phyloP scores from a whole-genome alignment of 805 yeast genomes.

The Cyberlindnera petersonii region DNA sequence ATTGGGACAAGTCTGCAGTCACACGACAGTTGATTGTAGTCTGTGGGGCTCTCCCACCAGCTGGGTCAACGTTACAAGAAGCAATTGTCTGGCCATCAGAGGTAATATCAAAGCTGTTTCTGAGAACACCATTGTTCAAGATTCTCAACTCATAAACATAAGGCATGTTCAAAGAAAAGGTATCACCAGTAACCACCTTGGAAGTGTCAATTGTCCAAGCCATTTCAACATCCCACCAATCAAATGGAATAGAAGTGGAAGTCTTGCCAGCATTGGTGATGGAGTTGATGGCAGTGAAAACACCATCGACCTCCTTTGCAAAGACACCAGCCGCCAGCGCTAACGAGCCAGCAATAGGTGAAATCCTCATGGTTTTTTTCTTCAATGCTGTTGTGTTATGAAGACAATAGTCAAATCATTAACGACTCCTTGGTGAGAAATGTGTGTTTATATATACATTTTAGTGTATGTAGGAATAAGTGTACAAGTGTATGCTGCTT shows the following conservation, averaged over 20 bases:
- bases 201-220: slow-evolving; percentile 10
- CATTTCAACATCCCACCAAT: slow-evolving; percentile 10
- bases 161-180: slow-evolving; percentile 16
- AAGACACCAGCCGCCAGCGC: neutral
- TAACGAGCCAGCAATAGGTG: neutral
- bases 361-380: neutral
- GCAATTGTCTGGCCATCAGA: slow-evolving; percentile 11
- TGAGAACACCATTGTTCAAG: slow-evolving; percentile 1
- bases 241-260: slow-evolving; percentile 4
- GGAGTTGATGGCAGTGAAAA: slow-evolving; percentile 12
- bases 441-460: no score
- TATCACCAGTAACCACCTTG: slow-evolving; percentile 14
- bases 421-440: no score
- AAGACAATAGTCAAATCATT: no score
- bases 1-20: slow-evolving; percentile 8
- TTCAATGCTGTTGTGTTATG: no score
- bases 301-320: slow-evolving; percentile 9
- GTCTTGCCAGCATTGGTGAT: slow-evolving; percentile 4
- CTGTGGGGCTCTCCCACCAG: slow-evolving; percentile 7
- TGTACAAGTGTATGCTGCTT: no score
- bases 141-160: slow-evolving; percentile 15
- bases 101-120: slow-evolving; percentile 9
- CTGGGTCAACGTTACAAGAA: slow-evolving; percentile 13
- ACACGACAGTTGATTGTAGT: slow-evolving; percentile 11
- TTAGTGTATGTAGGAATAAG: no score